phyloP scores from a whole-genome alignment of 1,139 yeast species.

The Lodderomyces jiufengensis region DNA sequence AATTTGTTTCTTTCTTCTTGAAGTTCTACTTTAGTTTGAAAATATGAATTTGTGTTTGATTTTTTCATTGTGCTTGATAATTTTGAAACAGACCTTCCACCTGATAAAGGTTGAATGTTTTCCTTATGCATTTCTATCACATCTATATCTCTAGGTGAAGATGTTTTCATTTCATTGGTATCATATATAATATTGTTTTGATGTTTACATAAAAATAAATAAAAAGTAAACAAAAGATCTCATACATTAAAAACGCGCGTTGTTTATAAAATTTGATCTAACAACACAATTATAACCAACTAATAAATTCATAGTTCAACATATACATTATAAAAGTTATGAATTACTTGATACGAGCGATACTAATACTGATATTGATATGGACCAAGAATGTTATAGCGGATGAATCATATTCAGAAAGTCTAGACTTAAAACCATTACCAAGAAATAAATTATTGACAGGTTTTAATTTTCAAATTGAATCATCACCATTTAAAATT shows the following conservation, averaged over 20 bases:
- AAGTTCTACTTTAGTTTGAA: conserved; percentile 22
- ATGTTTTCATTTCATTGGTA: too few relatives aligned
- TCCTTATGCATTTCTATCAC: conserved; percentile 72
- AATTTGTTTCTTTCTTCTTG: conserved; percentile 37
- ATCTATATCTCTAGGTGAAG: conserved; percentile 32
- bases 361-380: too few relatives aligned
- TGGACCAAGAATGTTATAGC: neutral
- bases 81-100: conserved; percentile 68
- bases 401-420: conserved; percentile 46
- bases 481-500: conserved; percentile 45
- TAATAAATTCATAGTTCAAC: too few relatives aligned
- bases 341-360: too few relatives aligned
- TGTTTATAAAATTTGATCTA: too few relatives aligned
- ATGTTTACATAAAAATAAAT: too few relatives aligned
- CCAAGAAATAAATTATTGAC: conserved; percentile 67
- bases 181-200: too few relatives aligned
- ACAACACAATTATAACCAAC: too few relatives aligned
- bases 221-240: too few relatives aligned
- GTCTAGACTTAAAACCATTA: conserved; percentile 59
- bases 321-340: too few relatives aligned
- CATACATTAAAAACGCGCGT: too few relatives aligned
- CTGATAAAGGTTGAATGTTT: conserved; percentile 65
- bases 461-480: conserved; percentile 62
- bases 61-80: conserved; percentile 44
- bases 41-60: conserved; percentile 15